Conservation (phyloP, 108 stramenopile species). For the Skeletonema marinoi region DNA sequence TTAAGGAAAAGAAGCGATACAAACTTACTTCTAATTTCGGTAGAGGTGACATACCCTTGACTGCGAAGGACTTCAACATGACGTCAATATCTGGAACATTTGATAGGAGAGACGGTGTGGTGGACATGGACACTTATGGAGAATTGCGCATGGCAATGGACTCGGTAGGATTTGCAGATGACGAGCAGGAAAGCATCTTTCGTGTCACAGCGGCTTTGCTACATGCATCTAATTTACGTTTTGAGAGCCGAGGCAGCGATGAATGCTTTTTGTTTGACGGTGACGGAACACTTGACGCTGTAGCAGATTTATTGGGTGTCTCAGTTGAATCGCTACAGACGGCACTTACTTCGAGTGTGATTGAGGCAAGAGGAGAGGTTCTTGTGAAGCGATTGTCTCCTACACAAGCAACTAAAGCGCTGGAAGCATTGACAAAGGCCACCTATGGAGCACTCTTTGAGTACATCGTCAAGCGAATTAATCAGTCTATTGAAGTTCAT, state of each 20-base stretch:
- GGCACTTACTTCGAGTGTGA: conserved; percentile 66
- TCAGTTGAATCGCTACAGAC: conserved; percentile 54
- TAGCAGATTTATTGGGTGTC: conserved; percentile 72
- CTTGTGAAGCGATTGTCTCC: conserved; percentile 80
- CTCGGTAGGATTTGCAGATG: conserved; percentile 60
- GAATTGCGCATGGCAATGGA: conserved; percentile 71
- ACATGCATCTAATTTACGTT: conserved; percentile 71
- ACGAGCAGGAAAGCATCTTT: conserved; percentile 61
- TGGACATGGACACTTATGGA: conserved; percentile 67
- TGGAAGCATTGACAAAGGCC: conserved; percentile 94
- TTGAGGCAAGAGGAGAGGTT: conserved; percentile 80
- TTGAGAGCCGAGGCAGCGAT: conserved; percentile 48
- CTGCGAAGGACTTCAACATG: conserved; percentile 69
- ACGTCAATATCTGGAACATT: conserved; percentile 74
- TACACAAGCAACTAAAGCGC: conserved; percentile 65
- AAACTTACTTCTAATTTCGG: conserved; percentile 45
- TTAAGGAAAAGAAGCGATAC: conserved; percentile 39
- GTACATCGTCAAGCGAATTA: conserved; percentile 87
- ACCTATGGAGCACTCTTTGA: conserved; percentile 91
- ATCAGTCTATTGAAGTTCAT: conserved; percentile 77
- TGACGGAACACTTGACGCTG: conserved; percentile 53
- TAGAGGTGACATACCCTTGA: conserved; percentile 21
- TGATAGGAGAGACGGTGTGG: conserved; percentile 82
- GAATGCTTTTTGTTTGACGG: conserved; percentile 39
- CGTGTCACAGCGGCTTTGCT: conserved; percentile 64